Conservation (phyloP, 106 monocot genomes). For the Allium cepa region DNA sequence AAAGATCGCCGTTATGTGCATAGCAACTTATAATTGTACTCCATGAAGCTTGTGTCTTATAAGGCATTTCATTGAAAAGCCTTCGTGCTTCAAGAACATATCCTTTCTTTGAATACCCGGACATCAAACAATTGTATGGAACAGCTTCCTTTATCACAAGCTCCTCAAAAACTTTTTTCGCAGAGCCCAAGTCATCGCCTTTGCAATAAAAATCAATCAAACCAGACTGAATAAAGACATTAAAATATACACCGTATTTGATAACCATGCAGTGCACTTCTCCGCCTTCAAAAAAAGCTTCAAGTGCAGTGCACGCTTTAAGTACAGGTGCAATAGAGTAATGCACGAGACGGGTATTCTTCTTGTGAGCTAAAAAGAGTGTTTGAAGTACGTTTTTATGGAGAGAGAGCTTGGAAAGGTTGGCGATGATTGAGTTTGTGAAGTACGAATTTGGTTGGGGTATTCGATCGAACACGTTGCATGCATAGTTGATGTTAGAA, state of each 20-base stretch:
- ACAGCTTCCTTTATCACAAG: constrained; percentile 62
- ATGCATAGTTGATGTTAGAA: constrained; percentile 27
- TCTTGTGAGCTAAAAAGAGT: constrained; percentile 30
- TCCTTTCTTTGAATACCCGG: constrained; percentile 66
- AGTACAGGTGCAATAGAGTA: constrained; percentile 48
- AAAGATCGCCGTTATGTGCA: constrained; percentile 43
- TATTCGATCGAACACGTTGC: constrained; percentile 49
- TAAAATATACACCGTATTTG: constrained; percentile 31
- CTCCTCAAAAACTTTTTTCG: constrained; percentile 44
- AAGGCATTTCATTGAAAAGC: constrained; percentile 61
- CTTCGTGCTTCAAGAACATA: constrained; percentile 39
- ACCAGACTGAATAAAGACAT: constrained; percentile 55
- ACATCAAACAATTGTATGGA: constrained; percentile 72
- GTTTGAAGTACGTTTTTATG: constrained; percentile 28
- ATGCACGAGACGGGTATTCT: constrained; percentile 19
- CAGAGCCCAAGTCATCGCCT: constrained; percentile 40
- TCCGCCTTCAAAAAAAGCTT: constrained; percentile 28
- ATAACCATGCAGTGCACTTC: constrained; percentile 50
- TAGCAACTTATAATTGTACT: constrained; percentile 88
- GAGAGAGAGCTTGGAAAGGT: constrained; percentile 52
- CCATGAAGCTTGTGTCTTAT: constrained; percentile 70
- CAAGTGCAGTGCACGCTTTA: constrained; percentile 50
- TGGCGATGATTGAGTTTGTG: constrained; percentile 31
- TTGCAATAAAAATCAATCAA: constrained; percentile 80
- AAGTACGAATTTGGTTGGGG: constrained; percentile 36